Base-by-base conservation (phyloP, 768 basidiomycete species). In the Podaxis sp. region DNA sequence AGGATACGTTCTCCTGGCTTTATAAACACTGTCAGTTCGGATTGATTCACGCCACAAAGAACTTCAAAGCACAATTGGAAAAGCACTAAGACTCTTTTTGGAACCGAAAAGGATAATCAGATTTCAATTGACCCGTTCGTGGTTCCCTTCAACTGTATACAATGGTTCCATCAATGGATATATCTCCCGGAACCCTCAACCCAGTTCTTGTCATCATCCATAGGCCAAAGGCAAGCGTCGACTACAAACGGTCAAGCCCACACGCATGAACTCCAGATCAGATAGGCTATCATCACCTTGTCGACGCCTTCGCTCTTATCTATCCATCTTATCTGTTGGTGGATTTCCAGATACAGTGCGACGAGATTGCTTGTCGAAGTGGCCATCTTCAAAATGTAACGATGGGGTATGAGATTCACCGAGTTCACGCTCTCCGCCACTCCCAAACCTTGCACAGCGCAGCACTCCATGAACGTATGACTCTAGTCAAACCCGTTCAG, bases 101-200 rank as follows among this genome's bases (percentile, higher is more conserved):
- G 37, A 13, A 16, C 7, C 21, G 47, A 16, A 27, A 23, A 11
- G 21, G 44, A 35, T 48, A 6, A 47, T 47, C 44, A 40, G 35
- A 38, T 38, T 50, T 14, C 47, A 50, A 27, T 38, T 55, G 38
- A 55, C 14, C 40, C 44, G 36, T 25, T 32, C 6, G 2, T 9
- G 32, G 32, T 32, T n/a, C 2, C 14, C 46, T 57, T 57, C 40
- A 7, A 36, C n/a, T 32, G 35, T 36, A 35, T 35, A 27, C 16
- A 55, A 50, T 23, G 51, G 51, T 51, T 37, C 40, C 36, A 59
- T 59, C 57, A 50, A 59, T 59, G 23, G 48, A 50, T 55, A 55
- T 23, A 51, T 47, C 42, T 27, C 7, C 18, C 14, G 10, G 35
- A 54, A 54, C 52, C 59, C 59, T 54, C 23, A 55, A 44, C 53